These are phyloP conservation scores for Graphilbum fragrans DNA, from an alignment of 2,329 filamentous ascomycete genomes.

Conservation along the genomic window DNA sequence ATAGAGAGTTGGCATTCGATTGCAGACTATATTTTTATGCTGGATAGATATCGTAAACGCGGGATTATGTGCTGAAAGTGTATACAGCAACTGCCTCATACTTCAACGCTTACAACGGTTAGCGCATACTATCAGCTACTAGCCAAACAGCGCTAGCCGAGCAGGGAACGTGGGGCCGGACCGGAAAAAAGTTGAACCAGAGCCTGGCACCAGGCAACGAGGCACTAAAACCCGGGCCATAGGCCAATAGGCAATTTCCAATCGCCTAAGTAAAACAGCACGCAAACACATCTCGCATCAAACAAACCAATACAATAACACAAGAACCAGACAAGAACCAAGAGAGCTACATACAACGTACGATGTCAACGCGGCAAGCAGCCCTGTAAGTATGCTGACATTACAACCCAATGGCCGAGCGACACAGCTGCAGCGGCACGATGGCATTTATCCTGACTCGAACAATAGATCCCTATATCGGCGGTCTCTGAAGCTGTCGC, in stretches of 20 bases:
- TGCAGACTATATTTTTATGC: background rate
- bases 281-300: background rate
- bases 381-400: slow-evolving; percentile 29
- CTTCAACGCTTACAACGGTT: background rate
- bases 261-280: background rate
- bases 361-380: slow-evolving; percentile 35
- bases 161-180: no score
- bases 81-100: background rate
- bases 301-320: background rate
- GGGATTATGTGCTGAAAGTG: background rate
- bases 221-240: no score
- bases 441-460: background rate
- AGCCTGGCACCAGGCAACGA: no score
- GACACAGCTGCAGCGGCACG: background rate
- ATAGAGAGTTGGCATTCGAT: no score
- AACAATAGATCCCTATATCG: slow-evolving; percentile 63
- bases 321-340: background rate
- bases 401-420: background rate
- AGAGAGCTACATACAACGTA: background rate
- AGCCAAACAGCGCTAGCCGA: no score
- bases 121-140: no score
- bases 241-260: background rate
- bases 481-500: slow-evolving; percentile 79
- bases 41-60: background rate
- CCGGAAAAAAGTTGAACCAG: no score